Evolutionary conservation across 306 rosid species (phyloP).

Genomic region (Sechiopsis laciniata): DNA sequence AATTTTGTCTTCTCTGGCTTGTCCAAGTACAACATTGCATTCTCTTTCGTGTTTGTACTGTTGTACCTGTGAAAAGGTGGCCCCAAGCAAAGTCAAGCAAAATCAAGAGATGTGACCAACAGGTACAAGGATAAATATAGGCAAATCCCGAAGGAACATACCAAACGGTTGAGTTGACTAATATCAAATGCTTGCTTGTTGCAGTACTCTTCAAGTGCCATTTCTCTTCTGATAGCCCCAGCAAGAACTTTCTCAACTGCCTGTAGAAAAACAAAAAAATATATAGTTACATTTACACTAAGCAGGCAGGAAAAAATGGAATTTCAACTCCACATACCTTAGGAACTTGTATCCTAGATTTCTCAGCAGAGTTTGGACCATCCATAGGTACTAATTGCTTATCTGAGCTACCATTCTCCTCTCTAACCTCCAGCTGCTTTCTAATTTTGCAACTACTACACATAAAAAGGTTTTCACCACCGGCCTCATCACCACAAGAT

Average conservation of each 20-base stretch:
- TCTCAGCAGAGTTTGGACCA: slow-evolving; percentile 54
- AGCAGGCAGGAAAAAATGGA: slow-evolving; percentile 21
- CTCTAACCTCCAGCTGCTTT: slow-evolving; percentile 46
- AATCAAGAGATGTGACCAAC: slow-evolving; percentile 22
- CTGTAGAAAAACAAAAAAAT: slow-evolving; percentile 30
- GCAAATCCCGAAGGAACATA: slow-evolving; percentile 30
- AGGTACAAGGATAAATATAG: slow-evolving; percentile 2
- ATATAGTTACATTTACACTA: slow-evolving; percentile 11
- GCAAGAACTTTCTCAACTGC: slow-evolving; percentile 90
- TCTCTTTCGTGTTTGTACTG: slow-evolving; percentile 91
- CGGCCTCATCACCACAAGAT: slow-evolving; percentile 31
- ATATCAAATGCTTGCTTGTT: slow-evolving; percentile 74
- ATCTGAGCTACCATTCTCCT: slow-evolving; percentile 43
- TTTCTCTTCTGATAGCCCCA: slow-evolving; percentile 91
- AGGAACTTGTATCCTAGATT: slow-evolving; percentile 63
- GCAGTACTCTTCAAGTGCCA: slow-evolving; percentile 92
- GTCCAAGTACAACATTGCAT: slow-evolving; percentile 74
- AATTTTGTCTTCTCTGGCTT: slow-evolving; percentile 94
- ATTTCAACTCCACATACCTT: slow-evolving; percentile 54
- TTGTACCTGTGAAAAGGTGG: slow-evolving; percentile 55
- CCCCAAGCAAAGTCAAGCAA: slow-evolving; percentile 30
- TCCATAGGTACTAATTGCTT: slow-evolving; percentile 66
- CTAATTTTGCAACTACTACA: slow-evolving; percentile 65
- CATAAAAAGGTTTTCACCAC: slow-evolving; percentile 40
- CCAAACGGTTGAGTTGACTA: slow-evolving; percentile 88